These are phyloP conservation scores for Besnoitia besnoiti DNA, from an alignment of 169 alveolate genomes.

Conservation along the genomic window DNA sequence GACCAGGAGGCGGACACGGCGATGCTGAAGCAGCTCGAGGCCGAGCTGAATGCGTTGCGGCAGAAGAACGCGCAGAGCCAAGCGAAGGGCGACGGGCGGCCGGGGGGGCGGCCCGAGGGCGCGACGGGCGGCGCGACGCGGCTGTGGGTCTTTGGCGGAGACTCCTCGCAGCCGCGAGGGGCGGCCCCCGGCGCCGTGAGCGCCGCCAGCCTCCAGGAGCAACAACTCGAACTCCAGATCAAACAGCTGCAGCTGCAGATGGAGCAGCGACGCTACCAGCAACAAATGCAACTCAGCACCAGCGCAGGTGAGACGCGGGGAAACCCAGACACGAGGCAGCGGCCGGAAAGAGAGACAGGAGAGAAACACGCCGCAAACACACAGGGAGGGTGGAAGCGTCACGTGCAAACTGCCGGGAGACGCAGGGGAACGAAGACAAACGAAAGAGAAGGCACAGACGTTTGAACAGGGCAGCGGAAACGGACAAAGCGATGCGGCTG, in stretches of 20 bases:
- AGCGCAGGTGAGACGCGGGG: not conserved
- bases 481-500: not conserved
- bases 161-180: not conserved
- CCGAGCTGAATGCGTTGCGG: not conserved
- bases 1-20: not conserved
- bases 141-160: too few species aligned
- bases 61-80: not conserved
- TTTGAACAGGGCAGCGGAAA: too few species aligned
- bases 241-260: slow-evolving; percentile 22
- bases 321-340: not conserved
- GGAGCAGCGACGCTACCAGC: not conserved
- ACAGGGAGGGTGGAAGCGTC: too few species aligned
- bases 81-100: not conserved
- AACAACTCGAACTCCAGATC: slow-evolving; percentile 5
- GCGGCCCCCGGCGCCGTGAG: not conserved
- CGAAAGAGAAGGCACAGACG: not conserved
- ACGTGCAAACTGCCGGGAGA: too few species aligned
- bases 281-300: not conserved
- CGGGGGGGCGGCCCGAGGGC: not conserved
- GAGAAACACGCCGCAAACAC: not conserved
- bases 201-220: not conserved
- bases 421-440: not conserved
- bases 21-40: not conserved
- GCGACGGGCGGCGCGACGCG: not conserved
- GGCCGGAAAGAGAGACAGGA: not conserved